Evolutionary conservation across 768 basidiomycete species (phyloP), one percentile per base, ranked within the genome.

Genomic region (Suillus subalutaceus): DNA sequence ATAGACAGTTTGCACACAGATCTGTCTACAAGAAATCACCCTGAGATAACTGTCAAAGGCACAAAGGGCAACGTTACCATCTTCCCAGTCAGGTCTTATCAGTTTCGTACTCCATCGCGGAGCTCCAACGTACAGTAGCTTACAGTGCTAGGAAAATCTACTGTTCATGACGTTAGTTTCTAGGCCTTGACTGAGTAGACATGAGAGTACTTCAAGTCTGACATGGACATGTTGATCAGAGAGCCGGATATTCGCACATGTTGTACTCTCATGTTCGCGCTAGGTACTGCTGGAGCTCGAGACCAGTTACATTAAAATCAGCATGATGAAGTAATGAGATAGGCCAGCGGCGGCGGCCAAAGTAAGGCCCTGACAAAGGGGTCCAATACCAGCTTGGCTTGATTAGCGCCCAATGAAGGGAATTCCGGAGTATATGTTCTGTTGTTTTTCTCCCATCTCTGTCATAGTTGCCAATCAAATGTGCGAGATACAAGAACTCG

Each of bases 1-100:
- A 53, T 55, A 55, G 37, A 18, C 37, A 40, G 9, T 62, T 57
- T 56, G 53, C 23, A 63, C 63, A 60, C 50, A 52, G 50, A 52
- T 23, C 48, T 60, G 55, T 63, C 37, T 63, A 35, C 5, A 6
- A 26, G 7, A 57, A 59, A 38, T 9, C 35, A 63, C 37, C 62
- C 18, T 63, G 63, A 26, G 63, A 58, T 26, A 40, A 9, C 26
- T 23, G 16, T 1, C 37, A 40, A 40, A 60, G 58, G 58, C 40
- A 60, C 58, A 43, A 43, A 60, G 40, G 58, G 26, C 16, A 16
- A 40, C 38, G 57, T 58, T 26, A 26, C 26, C 26, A 26, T 26
- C 26, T 26, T 26, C 26, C 26, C 26, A 26, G 26, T 26, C 26
- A 26, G 56, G 57, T 18, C 58, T 40, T 41, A 59, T 59, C 57